These are phyloP conservation scores for Calvatia gigantea DNA, from an alignment of 768 basidiomycete genomes.

Conservation along the genomic window DNA sequence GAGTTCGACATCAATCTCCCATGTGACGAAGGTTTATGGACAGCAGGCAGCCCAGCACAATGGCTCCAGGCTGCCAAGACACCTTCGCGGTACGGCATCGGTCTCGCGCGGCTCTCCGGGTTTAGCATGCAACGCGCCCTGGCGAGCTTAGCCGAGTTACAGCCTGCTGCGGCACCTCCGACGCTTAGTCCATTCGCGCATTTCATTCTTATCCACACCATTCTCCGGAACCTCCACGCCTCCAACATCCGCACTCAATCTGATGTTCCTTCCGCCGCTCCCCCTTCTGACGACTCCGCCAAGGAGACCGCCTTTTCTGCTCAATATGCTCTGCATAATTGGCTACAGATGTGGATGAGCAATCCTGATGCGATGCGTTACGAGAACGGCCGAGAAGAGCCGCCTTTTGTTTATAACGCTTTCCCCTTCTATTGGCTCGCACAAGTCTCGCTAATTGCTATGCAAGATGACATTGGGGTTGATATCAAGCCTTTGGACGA, in stretches of 20 bases:
- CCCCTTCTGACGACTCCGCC: conserved; percentile 8
- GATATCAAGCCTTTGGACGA: conserved; percentile 16
- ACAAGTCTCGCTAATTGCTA: conserved; percentile 48
- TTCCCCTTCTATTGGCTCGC: conserved; percentile 65
- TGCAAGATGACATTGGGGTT: conserved; percentile 40
- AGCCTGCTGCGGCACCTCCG: conserved; percentile 23
- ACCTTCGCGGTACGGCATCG: conserved; percentile 39
- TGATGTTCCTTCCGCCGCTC: conserved; percentile 7
- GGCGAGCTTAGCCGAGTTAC: conserved; percentile 29
- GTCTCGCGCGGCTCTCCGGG: conserved; percentile 30
- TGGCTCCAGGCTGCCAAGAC: conserved; percentile 43
- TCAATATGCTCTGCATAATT: conserved; percentile 55
- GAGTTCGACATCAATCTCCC: conserved; percentile 53
- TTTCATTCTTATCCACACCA: conserved; percentile 43
- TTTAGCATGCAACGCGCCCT: conserved; percentile 36
- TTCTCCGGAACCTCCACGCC: conserved; percentile 38
- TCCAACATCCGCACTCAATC: conserved; percentile 10
- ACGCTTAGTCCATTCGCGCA: conserved; percentile 38
- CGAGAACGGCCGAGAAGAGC: conserved; percentile 25
- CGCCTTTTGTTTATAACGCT: conserved; percentile 39
- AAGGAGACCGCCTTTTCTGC: conserved; percentile 24
- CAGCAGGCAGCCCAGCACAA: conserved; percentile 39
- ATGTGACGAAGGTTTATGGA: conserved; percentile 55
- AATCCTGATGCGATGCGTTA: conserved; percentile 30
- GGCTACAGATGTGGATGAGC: conserved; percentile 53